phyloP scores from a whole-genome alignment of 192 early-diverging fungal species.

The Jimgerdemannia flammicorona region DNA sequence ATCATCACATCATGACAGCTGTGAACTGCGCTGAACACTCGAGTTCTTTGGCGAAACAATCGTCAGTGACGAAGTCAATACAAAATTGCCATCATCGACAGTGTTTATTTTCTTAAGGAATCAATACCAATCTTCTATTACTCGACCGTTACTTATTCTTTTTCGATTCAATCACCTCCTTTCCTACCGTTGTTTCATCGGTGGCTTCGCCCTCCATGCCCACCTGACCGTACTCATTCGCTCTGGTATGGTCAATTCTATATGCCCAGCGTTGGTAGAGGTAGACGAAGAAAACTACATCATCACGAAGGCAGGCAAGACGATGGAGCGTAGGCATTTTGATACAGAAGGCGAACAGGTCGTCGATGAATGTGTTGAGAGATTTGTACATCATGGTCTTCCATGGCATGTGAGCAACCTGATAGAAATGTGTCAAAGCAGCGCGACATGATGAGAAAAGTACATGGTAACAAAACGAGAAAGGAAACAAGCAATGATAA shows the following conservation, averaged over 20 bases:
- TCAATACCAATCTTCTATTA: too few relatives aligned
- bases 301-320: slow-evolving; percentile 81
- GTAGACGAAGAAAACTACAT: slow-evolving; percentile 85
- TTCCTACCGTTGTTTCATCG: too few relatives aligned
- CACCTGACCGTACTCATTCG: slow-evolving; percentile 89
- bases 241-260: slow-evolving; percentile 73
- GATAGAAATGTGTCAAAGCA: slow-evolving; percentile 26
- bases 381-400: slow-evolving; percentile 92
- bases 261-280: slow-evolving; percentile 82
- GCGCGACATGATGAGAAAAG: background rate
- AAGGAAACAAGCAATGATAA: slow-evolving; percentile 4
- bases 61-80: too few relatives aligned
- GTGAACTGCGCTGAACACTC: too few relatives aligned
- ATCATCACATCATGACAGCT: too few relatives aligned
- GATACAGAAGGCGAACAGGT: slow-evolving; percentile 91
- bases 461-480: background rate
- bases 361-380: slow-evolving; percentile 68
- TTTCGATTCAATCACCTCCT: slow-evolving; percentile 30
- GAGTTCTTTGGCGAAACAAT: too few relatives aligned
- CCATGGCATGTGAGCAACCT: slow-evolving; percentile 93
- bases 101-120: too few relatives aligned
- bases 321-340: slow-evolving; percentile 92
- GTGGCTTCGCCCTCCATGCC: slow-evolving; percentile 28
- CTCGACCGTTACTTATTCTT: slow-evolving; percentile 32
- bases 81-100: too few relatives aligned